Evolutionary conservation across 106 monocot species (phyloP).

Genomic region (Iris macrosiphon): DNA sequence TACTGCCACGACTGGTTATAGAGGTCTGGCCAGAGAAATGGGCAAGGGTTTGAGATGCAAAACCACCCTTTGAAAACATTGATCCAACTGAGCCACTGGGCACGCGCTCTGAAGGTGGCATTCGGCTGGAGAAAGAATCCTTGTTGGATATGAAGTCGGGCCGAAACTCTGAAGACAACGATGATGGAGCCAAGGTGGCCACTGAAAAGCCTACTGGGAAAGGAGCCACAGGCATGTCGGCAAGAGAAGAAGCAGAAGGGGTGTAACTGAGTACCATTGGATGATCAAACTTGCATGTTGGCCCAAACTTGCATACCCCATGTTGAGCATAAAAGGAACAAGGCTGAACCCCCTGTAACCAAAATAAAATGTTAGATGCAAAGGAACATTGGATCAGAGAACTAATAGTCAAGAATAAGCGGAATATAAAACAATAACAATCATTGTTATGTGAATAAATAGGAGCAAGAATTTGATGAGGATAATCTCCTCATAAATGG

Average conservation of each 20-base stretch:
- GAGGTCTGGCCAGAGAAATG: constrained; percentile 18
- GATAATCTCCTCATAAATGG: too few species aligned
- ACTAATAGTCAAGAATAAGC: too few species aligned
- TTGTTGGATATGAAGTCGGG: constrained; percentile 27
- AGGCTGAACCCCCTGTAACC: constrained; percentile 57
- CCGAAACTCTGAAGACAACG: constrained; percentile 31
- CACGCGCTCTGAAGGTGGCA: constrained; percentile 15
- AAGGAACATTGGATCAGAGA: too few species aligned
- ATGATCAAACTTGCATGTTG: constrained; percentile 86
- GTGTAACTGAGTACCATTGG: constrained; percentile 51
- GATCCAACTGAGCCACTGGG: constrained; percentile 32
- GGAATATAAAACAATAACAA: too few species aligned
- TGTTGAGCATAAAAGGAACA: constrained; percentile 69
- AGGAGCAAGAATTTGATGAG: too few species aligned
- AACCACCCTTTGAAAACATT: constrained; percentile 23
- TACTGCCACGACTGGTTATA: constrained; percentile 21
- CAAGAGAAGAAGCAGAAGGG: constrained; percentile 54
- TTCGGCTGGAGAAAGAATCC: constrained; percentile 27
- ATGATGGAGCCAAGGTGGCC: constrained; percentile 36
- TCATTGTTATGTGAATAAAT: too few species aligned
- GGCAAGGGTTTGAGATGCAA: constrained; percentile 16
- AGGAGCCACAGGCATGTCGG: constrained; percentile 56
- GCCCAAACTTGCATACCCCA: constrained; percentile 77
- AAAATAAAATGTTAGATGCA: neutral
- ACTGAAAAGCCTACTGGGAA: constrained; percentile 39